Evolutionary conservation across 768 basidiomycete species (phyloP).

Genomic region (Plicaturopsis crispa): DNA sequence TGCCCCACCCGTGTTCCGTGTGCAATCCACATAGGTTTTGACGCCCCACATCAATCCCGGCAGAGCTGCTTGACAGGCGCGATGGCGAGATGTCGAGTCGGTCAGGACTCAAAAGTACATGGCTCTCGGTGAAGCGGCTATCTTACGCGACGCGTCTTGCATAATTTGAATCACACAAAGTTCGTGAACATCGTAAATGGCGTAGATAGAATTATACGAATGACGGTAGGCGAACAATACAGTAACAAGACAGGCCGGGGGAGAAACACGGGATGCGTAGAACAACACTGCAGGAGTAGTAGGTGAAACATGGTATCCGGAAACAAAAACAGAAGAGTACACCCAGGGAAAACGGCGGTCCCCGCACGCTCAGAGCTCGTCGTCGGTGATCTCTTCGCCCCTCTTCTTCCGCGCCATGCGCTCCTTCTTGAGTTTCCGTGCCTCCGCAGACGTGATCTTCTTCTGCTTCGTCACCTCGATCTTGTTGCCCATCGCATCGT

Average conservation of each 20-base stretch:
- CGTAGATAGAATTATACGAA: background rate
- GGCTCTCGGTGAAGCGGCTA: too few species aligned
- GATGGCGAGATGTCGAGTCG: too few species aligned
- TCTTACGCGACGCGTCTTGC: too few species aligned
- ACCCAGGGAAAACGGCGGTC: background rate
- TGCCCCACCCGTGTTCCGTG: too few species aligned
- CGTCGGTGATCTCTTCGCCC: conserved; percentile 73
- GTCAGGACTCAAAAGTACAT: too few species aligned
- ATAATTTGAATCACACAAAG: too few species aligned
- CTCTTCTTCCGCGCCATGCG: conserved; percentile 86
- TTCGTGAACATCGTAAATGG: too few species aligned
- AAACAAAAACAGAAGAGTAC: background rate
- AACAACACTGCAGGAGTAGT: background rate
- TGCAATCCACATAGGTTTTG: too few species aligned
- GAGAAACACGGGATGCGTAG: background rate
- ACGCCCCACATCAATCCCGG: too few species aligned
- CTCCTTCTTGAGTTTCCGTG: conserved; percentile 94
- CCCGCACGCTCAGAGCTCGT: conserved; percentile 41
- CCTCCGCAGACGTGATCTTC: conserved; percentile 78
- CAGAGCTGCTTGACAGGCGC: too few species aligned
- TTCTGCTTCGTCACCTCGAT: conserved; percentile 77
- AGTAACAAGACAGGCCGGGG: background rate
- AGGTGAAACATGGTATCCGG: background rate
- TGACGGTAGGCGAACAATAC: background rate
- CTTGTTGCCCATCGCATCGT: conserved; percentile 99